Base-by-base conservation (phyloP, 192 early-diverging fungal genomes). In the Chytriomyces confervae region DNA sequence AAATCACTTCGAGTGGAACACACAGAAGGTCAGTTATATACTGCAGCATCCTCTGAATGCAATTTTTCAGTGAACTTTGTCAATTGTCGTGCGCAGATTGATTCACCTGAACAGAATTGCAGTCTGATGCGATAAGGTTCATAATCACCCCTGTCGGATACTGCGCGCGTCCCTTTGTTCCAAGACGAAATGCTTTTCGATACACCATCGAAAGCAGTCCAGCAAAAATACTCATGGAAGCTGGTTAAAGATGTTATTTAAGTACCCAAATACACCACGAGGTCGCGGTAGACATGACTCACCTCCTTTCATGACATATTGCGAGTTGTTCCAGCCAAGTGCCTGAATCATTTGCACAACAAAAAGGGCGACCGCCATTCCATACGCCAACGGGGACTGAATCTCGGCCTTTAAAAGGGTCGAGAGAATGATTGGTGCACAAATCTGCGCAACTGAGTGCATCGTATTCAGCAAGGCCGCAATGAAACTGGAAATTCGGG, bases 241-340 rank as follows among this genome's bases (percentile, higher is more conserved):
- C 69, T 65, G 36, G 1, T 43, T 3, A 57, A 0, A 27, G 24
- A 27, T 16, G 53, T 57, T 57, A 3, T 64, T 11, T 18, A 36
- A 36, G 36, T 53, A 16, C 51, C 0, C 51, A n/a, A 10, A n/a
- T 53, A 16, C n/a, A 53, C 10, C 51, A 57, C 53, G 53, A 57
- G 23, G 57, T 61, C 57, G 2, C 1, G 2, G 57, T 36, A 4
- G 36, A 4, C 1, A 36, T 23, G 1, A 65, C 63, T 20, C 16
- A 65, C 63, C 20, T 5, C 69, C 69, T 64, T 47, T 18, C 18
- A 61, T 50, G 50, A 75, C 47, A 23, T 75, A 75, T 48, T 75
- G 72, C 20, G 61, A 64, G 72, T 75, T 75, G 61, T 75, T 75
- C 72, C 72, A 75, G 6, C 72, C 10, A 7, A 75, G 62, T 8